A percentile compares a stretch with the other conserved stretches of the same genome.
Evolutionary conservation across 202 grass and related monocot species (phyloP).

Genomic region (Setaria viridis): DNA sequence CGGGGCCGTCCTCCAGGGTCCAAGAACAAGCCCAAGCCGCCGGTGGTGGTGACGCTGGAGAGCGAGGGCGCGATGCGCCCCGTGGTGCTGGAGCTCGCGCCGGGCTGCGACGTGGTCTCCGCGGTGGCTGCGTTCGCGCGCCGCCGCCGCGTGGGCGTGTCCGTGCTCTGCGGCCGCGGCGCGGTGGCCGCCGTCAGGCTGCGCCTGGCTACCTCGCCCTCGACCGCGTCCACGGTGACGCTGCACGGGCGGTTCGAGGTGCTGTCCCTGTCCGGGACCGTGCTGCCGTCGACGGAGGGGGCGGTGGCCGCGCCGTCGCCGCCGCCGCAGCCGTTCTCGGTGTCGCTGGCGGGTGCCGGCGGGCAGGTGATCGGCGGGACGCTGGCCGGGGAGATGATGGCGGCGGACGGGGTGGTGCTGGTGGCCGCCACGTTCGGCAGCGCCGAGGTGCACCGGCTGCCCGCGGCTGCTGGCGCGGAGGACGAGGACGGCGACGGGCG

Average conservation of each 20-base stretch:
- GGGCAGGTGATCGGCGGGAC: conserved; percentile 84
- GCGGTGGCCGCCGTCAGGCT: conserved; percentile 55
- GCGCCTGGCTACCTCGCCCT: conserved; percentile 42
- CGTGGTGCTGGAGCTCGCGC: conserved; percentile 59
- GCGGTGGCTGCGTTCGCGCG: conserved; percentile 58
- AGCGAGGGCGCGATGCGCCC: conserved; percentile 67
- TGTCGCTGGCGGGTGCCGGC: conserved; percentile 48
- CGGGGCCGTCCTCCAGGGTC: conserved; percentile 72
- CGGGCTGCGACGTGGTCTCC: conserved; percentile 54
- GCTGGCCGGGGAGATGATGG: conserved; percentile 58
- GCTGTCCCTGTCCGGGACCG: conserved; percentile 64
- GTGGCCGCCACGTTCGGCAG: conserved; percentile 60
- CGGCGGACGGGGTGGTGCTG: conserved; percentile 54
- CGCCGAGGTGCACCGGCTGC: conserved; percentile 64
- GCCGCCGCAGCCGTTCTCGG: conserved; percentile 50
- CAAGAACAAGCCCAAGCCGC: conserved; percentile 80
- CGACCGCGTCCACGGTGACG: conserved; percentile 28
- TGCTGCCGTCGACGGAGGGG: conserved; percentile 42
- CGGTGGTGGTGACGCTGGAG: conserved; percentile 70
- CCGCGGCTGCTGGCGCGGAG: not conserved
- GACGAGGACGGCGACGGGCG: not conserved
- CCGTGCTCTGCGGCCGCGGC: conserved; percentile 72
- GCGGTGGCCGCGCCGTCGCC: not conserved
- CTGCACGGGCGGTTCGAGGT: conserved; percentile 79
- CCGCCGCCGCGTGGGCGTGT: conserved; percentile 57